phyloP scores from a whole-genome alignment of 495 filamentous ascomycete genomes.

The Aspergillus biplanus region DNA sequence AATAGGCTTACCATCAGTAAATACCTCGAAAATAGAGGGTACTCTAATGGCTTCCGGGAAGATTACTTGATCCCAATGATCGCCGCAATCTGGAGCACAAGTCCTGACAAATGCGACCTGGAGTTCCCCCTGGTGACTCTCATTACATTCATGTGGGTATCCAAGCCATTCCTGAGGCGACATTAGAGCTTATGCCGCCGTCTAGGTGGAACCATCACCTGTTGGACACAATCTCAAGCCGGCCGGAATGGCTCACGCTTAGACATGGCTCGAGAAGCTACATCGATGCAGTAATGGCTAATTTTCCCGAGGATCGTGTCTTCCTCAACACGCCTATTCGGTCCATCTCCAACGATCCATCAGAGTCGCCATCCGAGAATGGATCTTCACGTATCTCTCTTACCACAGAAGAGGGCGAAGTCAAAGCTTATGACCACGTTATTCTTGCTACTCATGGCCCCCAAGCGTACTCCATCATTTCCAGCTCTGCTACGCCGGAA shows the following conservation, averaged over 20 bases:
- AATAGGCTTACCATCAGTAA: slow-evolving; percentile 6
- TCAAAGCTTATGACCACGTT: slow-evolving; percentile 7
- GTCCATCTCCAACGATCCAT: slow-evolving; percentile 3
- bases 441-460: slow-evolving; percentile 11
- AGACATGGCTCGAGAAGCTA: slow-evolving; percentile 7
- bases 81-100: slow-evolving; percentile 17
- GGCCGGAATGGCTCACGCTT: slow-evolving; percentile 11
- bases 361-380: too few relatives aligned
- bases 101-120: slow-evolving; percentile 12
- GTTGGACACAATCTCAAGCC: not conserved
- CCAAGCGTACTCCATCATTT: slow-evolving; percentile 12
- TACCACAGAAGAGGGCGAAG: not conserved
- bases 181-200: not conserved
- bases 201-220: slow-evolving; percentile 17
- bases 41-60: slow-evolving; percentile 6
- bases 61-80: slow-evolving; percentile 15
- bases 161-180: too few relatives aligned
- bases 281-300: slow-evolving; percentile 10
- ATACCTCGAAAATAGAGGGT: slow-evolving; percentile 7
- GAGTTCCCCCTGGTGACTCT: slow-evolving; percentile 11
- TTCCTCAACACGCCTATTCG: not conserved
- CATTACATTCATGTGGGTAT: slow-evolving; percentile 4
- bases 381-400: not conserved
- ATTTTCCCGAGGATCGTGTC: slow-evolving; percentile 5
- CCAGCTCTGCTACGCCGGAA: not conserved